Evolutionary conservation across 495 filamentous ascomycete species (phyloP).

Genomic region (Penicillium subrubescens): DNA sequence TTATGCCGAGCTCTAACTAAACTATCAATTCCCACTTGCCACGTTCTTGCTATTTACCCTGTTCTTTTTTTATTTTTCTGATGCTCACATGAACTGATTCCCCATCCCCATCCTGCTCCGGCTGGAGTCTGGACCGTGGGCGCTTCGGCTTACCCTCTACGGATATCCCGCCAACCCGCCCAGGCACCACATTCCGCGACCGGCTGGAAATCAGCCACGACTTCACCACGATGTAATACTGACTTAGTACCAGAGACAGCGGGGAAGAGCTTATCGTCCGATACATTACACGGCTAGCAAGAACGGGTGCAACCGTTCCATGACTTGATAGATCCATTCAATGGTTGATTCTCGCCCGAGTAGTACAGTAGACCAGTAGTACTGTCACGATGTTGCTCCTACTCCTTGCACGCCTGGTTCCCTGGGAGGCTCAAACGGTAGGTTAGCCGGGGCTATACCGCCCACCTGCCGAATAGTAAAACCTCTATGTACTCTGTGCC

Average conservation of each 20-base stretch:
- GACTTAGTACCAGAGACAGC: neutral
- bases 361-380: neutral
- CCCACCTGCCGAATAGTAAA: neutral
- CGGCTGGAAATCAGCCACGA: neutral
- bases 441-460: slow-evolving; percentile 12
- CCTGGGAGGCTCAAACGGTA: neutral
- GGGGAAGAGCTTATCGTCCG: slow-evolving; percentile 21
- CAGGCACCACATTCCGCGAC: slow-evolving; percentile 16
- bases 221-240: neutral
- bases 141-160: slow-evolving; percentile 42
- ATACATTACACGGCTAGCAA: slow-evolving; percentile 15
- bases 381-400: neutral
- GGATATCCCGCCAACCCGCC: slow-evolving; percentile 37
- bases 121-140: slow-evolving; percentile 29
- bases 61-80: slow-evolving; percentile 28
- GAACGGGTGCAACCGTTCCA: slow-evolving; percentile 2
- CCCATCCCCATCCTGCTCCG: slow-evolving; percentile 6
- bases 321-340: neutral
- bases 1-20: neutral
- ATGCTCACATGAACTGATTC: slow-evolving; percentile 36
- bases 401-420: neutral
- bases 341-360: slow-evolving; percentile 19
- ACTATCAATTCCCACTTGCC: neutral
- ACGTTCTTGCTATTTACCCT: slow-evolving; percentile 14
- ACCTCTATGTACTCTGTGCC: neutral